Evolutionary conservation across 2,329 filamentous ascomycete species (phyloP), one percentile per base, ranked within the genome.

Genomic region (Colletotrichum gigasporum): DNA sequence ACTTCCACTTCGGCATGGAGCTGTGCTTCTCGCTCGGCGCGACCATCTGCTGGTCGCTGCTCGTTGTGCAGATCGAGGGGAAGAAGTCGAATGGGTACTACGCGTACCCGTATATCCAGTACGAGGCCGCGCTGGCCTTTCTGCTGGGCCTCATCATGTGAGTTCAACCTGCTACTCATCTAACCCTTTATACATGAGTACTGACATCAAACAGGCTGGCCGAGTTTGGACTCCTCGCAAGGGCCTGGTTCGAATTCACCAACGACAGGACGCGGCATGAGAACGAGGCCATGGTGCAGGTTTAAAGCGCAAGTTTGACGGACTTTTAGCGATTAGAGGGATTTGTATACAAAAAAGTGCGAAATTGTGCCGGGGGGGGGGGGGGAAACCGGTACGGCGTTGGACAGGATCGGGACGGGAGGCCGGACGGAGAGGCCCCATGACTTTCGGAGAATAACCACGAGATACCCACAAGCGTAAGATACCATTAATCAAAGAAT

Each of bases 1-100:
- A 67, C 9, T 44, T 68, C 14, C 64, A 68, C 11, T 68, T 68
- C 34, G 66, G 66, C 64, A 58, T 68, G 50, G 66, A 68, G 48
- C 47, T 68, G 55, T 63, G 62, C 50, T 65, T 68, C 51, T 44
- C 60, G 11, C 51, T 68, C 14, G 66, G 64, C 51, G 52, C 66
- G 12, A 54, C 65, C 39, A 42, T 68, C 24, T 68, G 66, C 51
- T 68, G 65, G 59, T 41, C 50, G 37, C 56, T 68, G 45, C 55
- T 68, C 22, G 66, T 68, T 24, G 35, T 67, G 11, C 60, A 68
- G 45, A 68, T 68, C 28, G 54, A 42, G 35, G 58, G 55, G 5
- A 57, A 64, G 24, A 63, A 66, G 48, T 42, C 48, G 18, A 67
- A 60, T 45, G 66, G 39, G 2, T 65, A 54, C 24, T 63, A 67